A percentile compares a stretch with the other conserved stretches of the same genome.
These are phyloP conservation scores for Candida sanyiensis DNA, from an alignment of 805 yeast genomes.

Conservation along the genomic window DNA sequence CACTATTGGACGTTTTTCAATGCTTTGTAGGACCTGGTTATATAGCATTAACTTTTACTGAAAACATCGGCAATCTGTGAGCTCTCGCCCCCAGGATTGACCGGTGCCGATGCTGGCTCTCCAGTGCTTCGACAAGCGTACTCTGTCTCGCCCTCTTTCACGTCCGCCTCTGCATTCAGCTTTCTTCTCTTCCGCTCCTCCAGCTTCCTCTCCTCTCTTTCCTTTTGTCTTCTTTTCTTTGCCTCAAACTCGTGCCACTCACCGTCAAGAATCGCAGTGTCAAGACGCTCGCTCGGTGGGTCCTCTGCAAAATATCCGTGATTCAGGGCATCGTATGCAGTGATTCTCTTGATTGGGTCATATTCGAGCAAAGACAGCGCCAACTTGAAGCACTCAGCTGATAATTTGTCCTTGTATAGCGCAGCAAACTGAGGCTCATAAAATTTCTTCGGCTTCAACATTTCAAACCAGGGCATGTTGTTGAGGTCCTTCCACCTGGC, in stretches of 20 bases:
- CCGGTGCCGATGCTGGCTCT: constrained; percentile 8
- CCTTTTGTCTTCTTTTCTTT: constrained; percentile 49
- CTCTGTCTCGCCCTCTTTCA: background rate
- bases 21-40: background rate
- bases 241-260: constrained; percentile 99
- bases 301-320: constrained; percentile 68
- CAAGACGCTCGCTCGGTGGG: constrained; percentile 58
- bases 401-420: constrained; percentile 36
- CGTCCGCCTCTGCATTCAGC: constrained; percentile 4
- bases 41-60: background rate
- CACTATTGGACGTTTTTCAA: no score
- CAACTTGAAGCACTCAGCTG: constrained; percentile 54
- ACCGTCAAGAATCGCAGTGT: constrained; percentile 51
- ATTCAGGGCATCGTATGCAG: constrained; percentile 63
- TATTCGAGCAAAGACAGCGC: constrained; percentile 57
- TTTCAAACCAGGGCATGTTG: constrained; percentile 87
- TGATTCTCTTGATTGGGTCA: constrained; percentile 63
- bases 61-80: background rate
- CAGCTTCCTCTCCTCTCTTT: constrained; percentile 21
- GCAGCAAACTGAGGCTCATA: constrained; percentile 33
- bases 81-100: background rate
- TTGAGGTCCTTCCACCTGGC: constrained; percentile 75
- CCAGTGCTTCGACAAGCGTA: constrained; percentile 5
- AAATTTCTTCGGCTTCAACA: constrained; percentile 52
- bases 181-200: constrained; percentile 18